These are phyloP conservation scores for Akanthomyces dipterigenus DNA, from an alignment of 2,329 filamentous ascomycete species.

Conservation along the genomic window DNA sequence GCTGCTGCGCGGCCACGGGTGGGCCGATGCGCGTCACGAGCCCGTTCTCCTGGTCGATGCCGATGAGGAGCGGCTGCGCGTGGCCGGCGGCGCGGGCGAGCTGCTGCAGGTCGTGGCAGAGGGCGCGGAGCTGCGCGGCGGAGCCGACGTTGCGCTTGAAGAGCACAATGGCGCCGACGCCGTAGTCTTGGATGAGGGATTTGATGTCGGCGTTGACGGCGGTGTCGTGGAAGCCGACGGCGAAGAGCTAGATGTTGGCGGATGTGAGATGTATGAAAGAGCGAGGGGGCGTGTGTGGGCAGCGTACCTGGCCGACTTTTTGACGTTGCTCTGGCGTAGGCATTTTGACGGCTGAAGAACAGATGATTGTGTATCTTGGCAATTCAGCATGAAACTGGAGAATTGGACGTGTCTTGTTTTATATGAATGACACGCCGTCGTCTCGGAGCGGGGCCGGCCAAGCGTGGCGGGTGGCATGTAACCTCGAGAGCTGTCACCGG, in stretches of 20 bases:
- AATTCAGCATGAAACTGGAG: not conserved
- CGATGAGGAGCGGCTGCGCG: slow-evolving; percentile 20
- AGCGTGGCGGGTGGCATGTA: not conserved
- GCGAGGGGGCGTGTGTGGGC: no score
- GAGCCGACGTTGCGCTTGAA: slow-evolving; percentile 22
- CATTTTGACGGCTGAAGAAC: not conserved
- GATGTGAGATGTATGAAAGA: not conserved
- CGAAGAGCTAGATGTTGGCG: slow-evolving; percentile 22
- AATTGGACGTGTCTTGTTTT: not conserved
- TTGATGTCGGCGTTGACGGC: slow-evolving; percentile 18
- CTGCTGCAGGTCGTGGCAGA: slow-evolving; percentile 19
- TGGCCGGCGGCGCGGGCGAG: slow-evolving; percentile 20
- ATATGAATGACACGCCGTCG: not conserved
- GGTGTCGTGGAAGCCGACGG: slow-evolving; percentile 21
- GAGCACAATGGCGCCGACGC: slow-evolving; percentile 21
- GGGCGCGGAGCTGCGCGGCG: slow-evolving; percentile 17
- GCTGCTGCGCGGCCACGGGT: slow-evolving; percentile 19
- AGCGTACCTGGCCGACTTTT: slow-evolving; percentile 14
- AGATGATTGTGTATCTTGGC: not conserved
- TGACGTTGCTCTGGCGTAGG: slow-evolving; percentile 13
- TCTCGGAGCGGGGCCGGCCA: not conserved
- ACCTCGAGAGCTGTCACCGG: not conserved
- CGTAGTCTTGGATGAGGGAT: slow-evolving; percentile 21
- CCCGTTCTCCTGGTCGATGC: slow-evolving; percentile 23
- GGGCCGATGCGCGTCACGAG: slow-evolving; percentile 22